phyloP scores from a whole-genome alignment of 2,329 filamentous ascomycete genomes.

The Ceratocystis lukuohia region DNA sequence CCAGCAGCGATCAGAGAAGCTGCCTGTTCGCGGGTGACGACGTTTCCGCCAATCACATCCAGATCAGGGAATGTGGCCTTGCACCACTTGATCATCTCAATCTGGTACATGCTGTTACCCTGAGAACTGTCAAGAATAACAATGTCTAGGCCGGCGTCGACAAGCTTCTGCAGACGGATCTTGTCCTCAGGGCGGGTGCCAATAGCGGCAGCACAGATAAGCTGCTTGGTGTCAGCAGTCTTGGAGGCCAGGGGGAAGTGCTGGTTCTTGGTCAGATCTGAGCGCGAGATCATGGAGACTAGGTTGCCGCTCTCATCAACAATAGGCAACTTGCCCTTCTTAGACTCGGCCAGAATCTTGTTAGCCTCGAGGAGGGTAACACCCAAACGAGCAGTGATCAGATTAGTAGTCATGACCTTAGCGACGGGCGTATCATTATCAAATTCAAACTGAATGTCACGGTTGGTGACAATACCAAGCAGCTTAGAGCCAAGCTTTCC shows the following conservation, averaged over 20 bases:
- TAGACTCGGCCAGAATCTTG: conserved; percentile 80
- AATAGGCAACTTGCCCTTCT: conserved; percentile 96
- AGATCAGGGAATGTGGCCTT: conserved; percentile 75
- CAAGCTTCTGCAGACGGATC: conserved; percentile 67
- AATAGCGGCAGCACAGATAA: conserved; percentile 88
- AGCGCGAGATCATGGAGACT: conserved; percentile 82
- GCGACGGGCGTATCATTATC: conserved; percentile 59
- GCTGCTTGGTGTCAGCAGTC: conserved; percentile 90
- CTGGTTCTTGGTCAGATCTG: conserved; percentile 96
- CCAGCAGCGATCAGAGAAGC: conserved; percentile 83
- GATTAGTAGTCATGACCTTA: conserved; percentile 87
- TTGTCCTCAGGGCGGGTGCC: conserved; percentile 93
- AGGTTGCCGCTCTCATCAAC: conserved; percentile 74
- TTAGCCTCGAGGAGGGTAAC: conserved; percentile 83
- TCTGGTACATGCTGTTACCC: conserved; percentile 96
- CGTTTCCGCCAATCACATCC: conserved; percentile 96
- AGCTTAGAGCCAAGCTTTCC: conserved; percentile 92
- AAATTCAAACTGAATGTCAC: conserved; percentile 93
- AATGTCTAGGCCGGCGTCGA: conserved; percentile 89
- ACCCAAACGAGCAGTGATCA: conserved; percentile 74
- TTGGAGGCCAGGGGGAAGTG: conserved; percentile 95
- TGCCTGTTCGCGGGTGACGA: conserved; percentile 94
- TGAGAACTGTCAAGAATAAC: conserved; percentile 93
- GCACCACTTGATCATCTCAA: conserved; percentile 95
- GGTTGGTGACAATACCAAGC: conserved; percentile 91